Conservation (phyloP, 768 basidiomycete genomes). For the Mycena olivaceomarginata region DNA sequence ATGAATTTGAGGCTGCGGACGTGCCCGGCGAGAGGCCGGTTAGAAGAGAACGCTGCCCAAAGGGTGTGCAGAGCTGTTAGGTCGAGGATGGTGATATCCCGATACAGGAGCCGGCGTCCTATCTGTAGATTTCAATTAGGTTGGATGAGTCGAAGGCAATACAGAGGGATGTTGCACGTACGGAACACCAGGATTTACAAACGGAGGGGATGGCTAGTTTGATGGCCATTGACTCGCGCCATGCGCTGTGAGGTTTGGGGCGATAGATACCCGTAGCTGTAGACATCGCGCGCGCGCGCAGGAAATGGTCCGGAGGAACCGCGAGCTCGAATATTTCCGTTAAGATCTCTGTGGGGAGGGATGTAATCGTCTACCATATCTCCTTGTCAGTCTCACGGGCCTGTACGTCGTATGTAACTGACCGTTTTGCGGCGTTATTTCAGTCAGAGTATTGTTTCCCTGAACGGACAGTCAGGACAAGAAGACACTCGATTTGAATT, state of each 20-base stretch:
- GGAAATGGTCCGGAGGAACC: neutral
- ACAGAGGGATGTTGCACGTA: neutral
- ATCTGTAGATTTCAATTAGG: neutral
- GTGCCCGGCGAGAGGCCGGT: neutral
- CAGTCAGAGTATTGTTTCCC: neutral
- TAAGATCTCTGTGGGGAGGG: neutral
- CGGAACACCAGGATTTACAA: constrained; percentile 8
- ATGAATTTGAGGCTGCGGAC: neutral
- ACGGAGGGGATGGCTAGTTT: neutral
- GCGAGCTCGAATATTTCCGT: neutral
- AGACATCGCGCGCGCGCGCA: neutral
- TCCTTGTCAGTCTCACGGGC: neutral
- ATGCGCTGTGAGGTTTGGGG: neutral
- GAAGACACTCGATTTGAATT: neutral
- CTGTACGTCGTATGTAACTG: neutral
- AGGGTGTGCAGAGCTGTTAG: neutral
- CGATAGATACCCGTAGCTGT: neutral
- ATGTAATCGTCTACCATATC: neutral
- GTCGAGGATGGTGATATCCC: constrained; percentile 1
- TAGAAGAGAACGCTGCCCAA: neutral
- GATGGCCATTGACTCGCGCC: constrained; percentile 1
- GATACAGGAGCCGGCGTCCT: constrained; percentile 8
- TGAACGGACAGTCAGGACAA: neutral
- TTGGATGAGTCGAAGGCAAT: neutral
- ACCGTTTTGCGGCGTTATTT: neutral